Evolutionary conservation across 768 basidiomycete species (phyloP).

Genomic region (Tylopilus subfusipes): DNA sequence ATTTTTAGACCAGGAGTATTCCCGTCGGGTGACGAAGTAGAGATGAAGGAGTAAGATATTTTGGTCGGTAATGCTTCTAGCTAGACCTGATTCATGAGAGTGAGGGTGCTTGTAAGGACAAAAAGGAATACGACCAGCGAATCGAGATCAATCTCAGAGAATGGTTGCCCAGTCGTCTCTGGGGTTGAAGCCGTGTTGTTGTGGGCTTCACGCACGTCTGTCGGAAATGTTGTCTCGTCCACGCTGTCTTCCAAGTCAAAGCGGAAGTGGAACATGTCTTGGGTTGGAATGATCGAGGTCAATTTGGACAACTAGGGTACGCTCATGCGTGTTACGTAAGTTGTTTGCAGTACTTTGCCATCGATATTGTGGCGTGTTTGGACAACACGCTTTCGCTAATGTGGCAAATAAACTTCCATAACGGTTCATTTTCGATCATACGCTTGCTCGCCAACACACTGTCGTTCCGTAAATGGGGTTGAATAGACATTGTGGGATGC

Average conservation of each 20-base stretch:
- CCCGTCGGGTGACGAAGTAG: conserved; percentile 42
- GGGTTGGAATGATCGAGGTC: neutral
- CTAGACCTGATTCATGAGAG: conserved; percentile 39
- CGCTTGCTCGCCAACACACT: neutral
- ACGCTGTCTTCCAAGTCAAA: conserved; percentile 56
- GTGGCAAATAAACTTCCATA: neutral
- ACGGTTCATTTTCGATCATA: neutral
- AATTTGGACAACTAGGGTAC: neutral
- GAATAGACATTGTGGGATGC: neutral
- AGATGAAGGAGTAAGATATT: conserved; percentile 78
- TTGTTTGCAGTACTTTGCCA: neutral
- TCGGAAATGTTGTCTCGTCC: conserved; percentile 20
- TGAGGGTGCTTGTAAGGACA: neutral
- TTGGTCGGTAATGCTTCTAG: conserved; percentile 62
- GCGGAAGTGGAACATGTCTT: conserved; percentile 42
- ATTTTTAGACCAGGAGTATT: conserved; percentile 36
- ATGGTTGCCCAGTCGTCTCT: conserved; percentile 11
- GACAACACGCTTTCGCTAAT: neutral
- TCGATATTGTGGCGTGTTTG: neutral
- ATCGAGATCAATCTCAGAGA: conserved; percentile 29
- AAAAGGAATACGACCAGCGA: conserved; percentile 24
- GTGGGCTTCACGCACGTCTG: neutral
- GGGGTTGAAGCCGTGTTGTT: neutral
- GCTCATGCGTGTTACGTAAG: neutral
- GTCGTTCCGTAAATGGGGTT: conserved; percentile 1